Evolutionary conservation across 768 basidiomycete species (phyloP).

Genomic region (Terana coerulea): DNA sequence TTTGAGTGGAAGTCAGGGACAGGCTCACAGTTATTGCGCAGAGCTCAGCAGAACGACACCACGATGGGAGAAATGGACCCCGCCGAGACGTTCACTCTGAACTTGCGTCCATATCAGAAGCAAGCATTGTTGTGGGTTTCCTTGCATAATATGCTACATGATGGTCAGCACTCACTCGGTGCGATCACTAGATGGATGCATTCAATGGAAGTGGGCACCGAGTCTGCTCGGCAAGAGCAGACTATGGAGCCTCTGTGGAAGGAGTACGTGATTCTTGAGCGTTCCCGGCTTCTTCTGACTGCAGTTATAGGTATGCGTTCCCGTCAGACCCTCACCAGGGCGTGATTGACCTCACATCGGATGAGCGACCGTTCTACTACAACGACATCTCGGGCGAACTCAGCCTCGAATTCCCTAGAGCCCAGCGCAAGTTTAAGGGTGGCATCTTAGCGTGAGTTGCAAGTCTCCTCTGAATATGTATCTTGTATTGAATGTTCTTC

Average conservation of each 20-base stretch:
- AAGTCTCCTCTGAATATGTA: not conserved
- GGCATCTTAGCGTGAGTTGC: conserved; percentile 83
- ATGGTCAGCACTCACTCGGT: not conserved
- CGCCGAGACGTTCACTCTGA: conserved; percentile 67
- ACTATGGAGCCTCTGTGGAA: conserved; percentile 95
- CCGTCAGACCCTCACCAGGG: conserved; percentile 54
- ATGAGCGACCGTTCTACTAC: conserved; percentile 81
- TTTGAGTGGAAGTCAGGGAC: too few species aligned
- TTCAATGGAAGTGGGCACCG: conserved; percentile 73
- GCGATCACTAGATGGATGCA: conserved; percentile 78
- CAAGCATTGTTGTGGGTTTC: conserved; percentile 61
- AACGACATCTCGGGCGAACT: conserved; percentile 91
- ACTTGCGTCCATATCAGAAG: conserved; percentile 85
- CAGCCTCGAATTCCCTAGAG: conserved; percentile 78
- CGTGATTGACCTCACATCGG: conserved; percentile 75
- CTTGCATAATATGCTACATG: not conserved
- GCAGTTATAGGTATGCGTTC: conserved; percentile 60
- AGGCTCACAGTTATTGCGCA: too few species aligned
- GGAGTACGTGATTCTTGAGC: conserved; percentile 50
- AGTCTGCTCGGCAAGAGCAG: conserved; percentile 60
- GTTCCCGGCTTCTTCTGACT: conserved; percentile 13
- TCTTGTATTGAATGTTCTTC: not conserved
- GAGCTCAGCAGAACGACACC: conserved; percentile 81
- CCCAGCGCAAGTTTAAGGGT: conserved; percentile 72
- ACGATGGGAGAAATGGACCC: conserved; percentile 81